Evolutionary conservation across 2,329 filamentous ascomycete species (phyloP), one percentile per base, ranked within the genome.

Genomic region (Geosmithia morbida): DNA sequence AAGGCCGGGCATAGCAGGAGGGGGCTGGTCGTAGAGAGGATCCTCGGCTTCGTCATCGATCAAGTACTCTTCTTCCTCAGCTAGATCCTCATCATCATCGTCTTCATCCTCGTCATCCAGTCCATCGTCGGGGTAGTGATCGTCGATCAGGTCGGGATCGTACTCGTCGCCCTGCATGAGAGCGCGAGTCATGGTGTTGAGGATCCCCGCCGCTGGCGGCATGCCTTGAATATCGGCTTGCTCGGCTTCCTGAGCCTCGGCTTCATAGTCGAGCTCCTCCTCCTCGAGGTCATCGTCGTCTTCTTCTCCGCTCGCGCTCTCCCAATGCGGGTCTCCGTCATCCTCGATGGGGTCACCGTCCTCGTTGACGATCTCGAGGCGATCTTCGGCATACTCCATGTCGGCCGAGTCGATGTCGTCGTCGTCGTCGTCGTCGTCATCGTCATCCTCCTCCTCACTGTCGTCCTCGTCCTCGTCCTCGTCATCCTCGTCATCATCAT

Each of bases 71-170:
- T 79, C 77, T 46, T 87, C 83, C 43, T 81, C 81, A 54, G 84
- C 74, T 19, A 82, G 78, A 42, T 82, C 81, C 41, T 85, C 83
- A 17, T 85, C 81, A 44, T 87, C 85, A 4, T 78, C 75, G 6
- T 75, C 74, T 41, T 70, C 69, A 46, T 70, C 62, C 41, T 71
- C 79, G 50, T 84, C 83, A 48, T 84, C 81, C 51, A 71, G 71
- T 45, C 65, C 70, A 17, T 79, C 73, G 43, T 71, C 69, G 39
- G 74, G 62, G 53, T 71, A 79, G 43, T 68, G 69, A 26, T 76
- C 72, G 37, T 74, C 71, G 26, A 75, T 60, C 18, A 49, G n/a
- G 14, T 45, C 45, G 14, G 48, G 45, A 44, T 75, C 71, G 30
- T 54, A 58, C 39, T 74, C 71, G 2, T 75, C 74, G 11, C 33